Evolutionary conservation across 1,139 yeast genomes (phyloP), one percentile per base, ranked within the genome.

Genomic region (Hanseniaspora sp.): DNA sequence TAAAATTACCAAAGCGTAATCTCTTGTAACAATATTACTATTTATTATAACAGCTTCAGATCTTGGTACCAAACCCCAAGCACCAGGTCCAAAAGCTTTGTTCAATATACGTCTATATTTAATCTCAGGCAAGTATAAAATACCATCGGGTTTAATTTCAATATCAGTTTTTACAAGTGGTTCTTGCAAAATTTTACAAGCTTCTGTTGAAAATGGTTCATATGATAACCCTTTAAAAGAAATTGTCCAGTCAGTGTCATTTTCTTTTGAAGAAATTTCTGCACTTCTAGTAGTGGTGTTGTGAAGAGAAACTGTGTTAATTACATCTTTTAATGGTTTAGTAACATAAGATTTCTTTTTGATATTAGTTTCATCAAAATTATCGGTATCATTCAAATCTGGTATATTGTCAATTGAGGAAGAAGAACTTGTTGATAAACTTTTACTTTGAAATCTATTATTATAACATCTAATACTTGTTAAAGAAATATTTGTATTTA

Each of bases 41-140:
- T 95, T 83, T 33, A 92, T 80, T 54, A 78, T 71, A 23, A 43
- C 44, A 0, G 95, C 83, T 60, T 85, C 94, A 0, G 95, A 83
- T 56, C 98, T 73, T 9, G 98, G 97, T 0, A 95, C 96, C 56
- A 92, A 73, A 0, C 98, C 98, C 98, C 98, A 92, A 1, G 95
- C 97, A 29, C 98, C 98, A 2, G 98, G 96, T 1, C 98, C 98
- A 72, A 92, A 90, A 0, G 97, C 95, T 41, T 76, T 75, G 69
- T 90, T 90, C 61, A 92, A 70, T 37, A 88, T 83, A 48, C 98
- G 77, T 59, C 98, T 78, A 66, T 92, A 92, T 66, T 90, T 88
- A 68, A 92, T 92, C 68, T 92, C 98, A 0, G 98, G 98, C 52
- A 92, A 72, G 63, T 87, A 92, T 13, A 92, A 69, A 54, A 92